These are phyloP conservation scores for Daldinia sp. DNA, from an alignment of 2,329 filamentous ascomycete genomes.

Conservation along the genomic window DNA sequence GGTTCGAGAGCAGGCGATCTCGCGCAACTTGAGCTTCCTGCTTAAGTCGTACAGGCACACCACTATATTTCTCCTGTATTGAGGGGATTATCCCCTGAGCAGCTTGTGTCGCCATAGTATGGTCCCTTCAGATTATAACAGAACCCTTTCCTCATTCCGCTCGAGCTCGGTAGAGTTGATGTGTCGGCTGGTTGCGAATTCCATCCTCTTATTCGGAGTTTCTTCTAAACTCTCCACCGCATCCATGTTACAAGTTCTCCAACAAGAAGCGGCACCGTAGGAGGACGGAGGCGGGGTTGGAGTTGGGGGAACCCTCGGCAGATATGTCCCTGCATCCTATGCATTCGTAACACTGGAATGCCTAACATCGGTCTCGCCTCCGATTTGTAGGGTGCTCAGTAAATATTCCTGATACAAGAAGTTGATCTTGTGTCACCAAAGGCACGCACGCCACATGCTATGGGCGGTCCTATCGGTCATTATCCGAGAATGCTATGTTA, in stretches of 20 bases:
- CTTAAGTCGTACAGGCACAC: slow-evolving; percentile 44
- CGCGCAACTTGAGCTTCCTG: slow-evolving; percentile 43
- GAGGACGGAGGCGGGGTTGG: slow-evolving; percentile 37
- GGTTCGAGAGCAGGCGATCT: slow-evolving; percentile 42
- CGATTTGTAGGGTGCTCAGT: neutral
- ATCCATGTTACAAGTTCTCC: slow-evolving; percentile 18
- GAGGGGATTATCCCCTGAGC: slow-evolving; percentile 30
- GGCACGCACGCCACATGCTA: neutral
- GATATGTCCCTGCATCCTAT: slow-evolving; percentile 25
- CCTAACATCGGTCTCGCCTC: neutral
- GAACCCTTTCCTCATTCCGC: neutral
- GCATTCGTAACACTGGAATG: neutral
- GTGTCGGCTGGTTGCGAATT: slow-evolving; percentile 8
- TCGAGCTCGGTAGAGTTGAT: neutral
- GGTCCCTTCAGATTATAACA: neutral
- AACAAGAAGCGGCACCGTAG: slow-evolving; percentile 18
- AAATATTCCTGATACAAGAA: neutral
- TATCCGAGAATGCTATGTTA: neutral
- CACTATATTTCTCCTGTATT: slow-evolving; percentile 47
- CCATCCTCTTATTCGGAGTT: slow-evolving; percentile 24
- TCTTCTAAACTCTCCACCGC: slow-evolving; percentile 12
- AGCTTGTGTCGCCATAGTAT: slow-evolving; percentile 23
- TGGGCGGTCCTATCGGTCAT: neutral
- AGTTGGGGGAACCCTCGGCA: slow-evolving; percentile 40
- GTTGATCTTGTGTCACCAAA: neutral